Base-by-base conservation (phyloP, 371 early-diverging fungal genomes). In the Nematocida major region DNA sequence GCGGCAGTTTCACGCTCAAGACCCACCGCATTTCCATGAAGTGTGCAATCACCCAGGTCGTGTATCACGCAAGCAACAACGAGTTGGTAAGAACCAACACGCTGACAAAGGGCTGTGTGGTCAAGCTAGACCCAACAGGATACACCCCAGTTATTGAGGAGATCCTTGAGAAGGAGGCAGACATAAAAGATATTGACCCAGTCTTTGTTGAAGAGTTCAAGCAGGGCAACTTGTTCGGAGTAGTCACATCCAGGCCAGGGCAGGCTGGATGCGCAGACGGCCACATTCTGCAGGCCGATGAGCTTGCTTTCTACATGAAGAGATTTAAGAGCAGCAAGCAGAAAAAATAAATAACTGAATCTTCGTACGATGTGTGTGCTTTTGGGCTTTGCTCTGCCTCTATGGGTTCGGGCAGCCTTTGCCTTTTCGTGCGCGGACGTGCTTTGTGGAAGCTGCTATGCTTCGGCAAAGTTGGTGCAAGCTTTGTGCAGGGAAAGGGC, bases 1-100 rank as follows among this genome's bases (percentile, higher is more conserved):
- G 89, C 59, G 98, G 89, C 82, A 95, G 93, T 89, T 97, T 93
- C 88, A 89, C 94, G 67, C 94, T 95, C 93, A 93, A 91, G 80
- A 92, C 94, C 45, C 65, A 66, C 66, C 22, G 49, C 13, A n/a
- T 93, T 89, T 88, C 93, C 80, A 91, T 95, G 88, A 67, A 66
- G 67, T 47, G 53, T 20, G 78, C 78, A 3, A 90, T 95, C 83
- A 87, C 93, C 84, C 88, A 89, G 79, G 99, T 99, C 82, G 91
- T 92, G 79, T 97, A 97, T 91, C 97, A 99, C 88, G 91, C 97
- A 81, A 91, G 93, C 87, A 94, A 93, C 92, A 99, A 97, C 91
- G 98, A 99, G 88, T 89, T 97, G 84, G 95, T 97, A 86, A 93
- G 99, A 86, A 97, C 98, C 87, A 96, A 96, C 89, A 97, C 98